phyloP scores from a whole-genome alignment of 2,329 filamentous ascomycete species.

The Fusarium temperatum region DNA sequence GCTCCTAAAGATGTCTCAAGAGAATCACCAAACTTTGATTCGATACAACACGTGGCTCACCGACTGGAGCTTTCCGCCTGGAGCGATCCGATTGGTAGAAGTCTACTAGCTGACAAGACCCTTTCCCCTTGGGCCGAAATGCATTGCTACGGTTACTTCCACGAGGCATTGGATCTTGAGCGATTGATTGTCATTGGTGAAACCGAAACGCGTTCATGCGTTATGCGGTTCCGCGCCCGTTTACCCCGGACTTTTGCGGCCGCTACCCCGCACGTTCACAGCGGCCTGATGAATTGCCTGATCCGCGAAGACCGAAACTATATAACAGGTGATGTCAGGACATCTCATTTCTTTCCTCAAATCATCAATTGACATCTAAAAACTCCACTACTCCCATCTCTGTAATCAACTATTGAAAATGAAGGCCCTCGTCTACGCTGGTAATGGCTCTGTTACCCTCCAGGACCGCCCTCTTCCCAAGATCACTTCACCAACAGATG shows the following conservation, averaged over 20 bases:
- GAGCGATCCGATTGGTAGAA: not conserved
- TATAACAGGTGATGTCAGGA: not conserved
- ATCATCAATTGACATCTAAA: not conserved
- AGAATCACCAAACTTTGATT: not conserved
- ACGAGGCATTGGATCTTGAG: not conserved
- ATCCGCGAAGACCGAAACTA: not conserved
- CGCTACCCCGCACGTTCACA: not conserved
- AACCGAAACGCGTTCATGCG: not conserved
- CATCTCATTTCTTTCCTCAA: not conserved
- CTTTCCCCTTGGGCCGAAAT: not conserved
- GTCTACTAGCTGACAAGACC: not conserved
- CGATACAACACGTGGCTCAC: not conserved
- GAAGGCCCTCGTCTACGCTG: slow-evolving; percentile 58
- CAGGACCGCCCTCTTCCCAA: slow-evolving; percentile 54
- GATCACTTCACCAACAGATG: slow-evolving; percentile 55
- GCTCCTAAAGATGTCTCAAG: too few relatives aligned
- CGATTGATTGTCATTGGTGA: not conserved
- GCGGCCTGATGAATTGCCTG: not conserved
- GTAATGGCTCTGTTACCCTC: slow-evolving; percentile 47
- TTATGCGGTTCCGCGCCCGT: not conserved
- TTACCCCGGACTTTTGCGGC: not conserved
- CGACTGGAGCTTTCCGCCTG: too few relatives aligned
- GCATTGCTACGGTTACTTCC: not conserved
- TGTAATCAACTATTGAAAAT: slow-evolving; percentile 39
- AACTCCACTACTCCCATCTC: accelerated